Evolutionary conservation across 768 basidiomycete genomes (phyloP), one percentile per base, ranked within the genome.

Genomic region (Podaxis sp.): DNA sequence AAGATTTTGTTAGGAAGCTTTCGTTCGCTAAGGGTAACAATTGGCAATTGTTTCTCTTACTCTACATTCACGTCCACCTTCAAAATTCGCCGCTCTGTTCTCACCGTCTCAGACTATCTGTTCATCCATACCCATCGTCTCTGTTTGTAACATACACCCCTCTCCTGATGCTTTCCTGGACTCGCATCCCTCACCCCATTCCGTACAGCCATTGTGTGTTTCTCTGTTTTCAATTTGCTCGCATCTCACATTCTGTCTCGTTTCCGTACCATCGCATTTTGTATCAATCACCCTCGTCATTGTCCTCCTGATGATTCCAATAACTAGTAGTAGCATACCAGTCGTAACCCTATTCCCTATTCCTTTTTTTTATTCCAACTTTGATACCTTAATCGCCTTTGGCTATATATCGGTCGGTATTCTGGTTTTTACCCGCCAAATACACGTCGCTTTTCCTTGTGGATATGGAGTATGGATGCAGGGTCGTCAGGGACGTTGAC

Each of bases 1-100:
- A 27, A 55, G 57, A 58, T 48, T 58, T 58, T 38, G 57, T 27
- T 38, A 58, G 57, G 57, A 58, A 58, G 57, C 50, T 47, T 37
- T 10, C 23, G 14, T 13, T 25, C 23, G 18, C 7, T 27, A 27
- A 44, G 13, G 47, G 21, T 18, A 48, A 23, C 47, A 48, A 48
- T 2, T 48, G 11, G 23, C 23, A 23, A 25, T 27, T 44, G 42
- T 18, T 44, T 18, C 32, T 32, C n/a, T n/a, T 44, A 2, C 21
- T n/a, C 16, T 7, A 6, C 18, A 21, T 16, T 44, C n/a, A 44
- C 25, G 23, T 48, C 13, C 18, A 5, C 21, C 11, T 11, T 25
- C 25, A 42, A 42, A 42, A 42, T 5, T 32, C 32, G 32, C 7
- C 42, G 3, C 14, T 44, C 21, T 16, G 38, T 40, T n/a, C 38